Evolutionary conservation across 495 filamentous ascomycete genomes (phyloP).

Genomic region (Jackrogersella multiformis): DNA sequence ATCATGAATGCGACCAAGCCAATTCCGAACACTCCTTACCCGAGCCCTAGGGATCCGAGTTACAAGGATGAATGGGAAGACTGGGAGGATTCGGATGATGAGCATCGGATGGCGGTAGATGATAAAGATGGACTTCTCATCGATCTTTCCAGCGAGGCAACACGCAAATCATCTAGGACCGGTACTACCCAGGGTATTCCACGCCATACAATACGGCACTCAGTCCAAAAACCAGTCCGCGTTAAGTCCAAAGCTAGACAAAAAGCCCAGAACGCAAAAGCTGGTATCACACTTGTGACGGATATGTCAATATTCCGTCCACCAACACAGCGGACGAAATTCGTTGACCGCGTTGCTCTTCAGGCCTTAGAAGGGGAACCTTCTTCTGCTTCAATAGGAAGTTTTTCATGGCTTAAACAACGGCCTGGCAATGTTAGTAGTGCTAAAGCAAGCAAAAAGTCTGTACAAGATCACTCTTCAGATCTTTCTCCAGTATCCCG

Average conservation of each 20-base stretch:
- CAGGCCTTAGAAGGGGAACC: slow-evolving; percentile 58
- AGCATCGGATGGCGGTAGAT: slow-evolving; percentile 41
- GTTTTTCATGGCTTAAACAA: slow-evolving; percentile 56
- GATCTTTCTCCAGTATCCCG: slow-evolving; percentile 80
- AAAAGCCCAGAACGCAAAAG: slow-evolving; percentile 64
- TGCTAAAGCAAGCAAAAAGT: slow-evolving; percentile 42
- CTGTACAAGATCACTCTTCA: slow-evolving; percentile 30
- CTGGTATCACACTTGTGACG: slow-evolving; percentile 74
- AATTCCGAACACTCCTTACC: slow-evolving; percentile 27
- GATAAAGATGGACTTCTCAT: slow-evolving; percentile 45
- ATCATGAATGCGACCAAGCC: slow-evolving; percentile 35
- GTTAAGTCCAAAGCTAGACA: slow-evolving; percentile 60
- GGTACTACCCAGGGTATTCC: slow-evolving; percentile 26
- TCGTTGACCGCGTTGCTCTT: slow-evolving; percentile 61
- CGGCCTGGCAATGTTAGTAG: slow-evolving; percentile 42
- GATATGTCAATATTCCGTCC: slow-evolving; percentile 57
- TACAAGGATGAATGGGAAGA: slow-evolving; percentile 49
- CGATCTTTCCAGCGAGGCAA: slow-evolving; percentile 28
- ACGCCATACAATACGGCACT: slow-evolving; percentile 37
- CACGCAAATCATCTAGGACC: slow-evolving; percentile 20
- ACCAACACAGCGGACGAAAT: slow-evolving; percentile 46
- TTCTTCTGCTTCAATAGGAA: slow-evolving; percentile 51
- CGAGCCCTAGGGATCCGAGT: slow-evolving; percentile 25
- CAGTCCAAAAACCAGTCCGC: slow-evolving; percentile 42
- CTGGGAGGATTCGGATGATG: slow-evolving; percentile 60